Evolutionary conservation across 371 early-diverging fungal genomes (phyloP).

Genomic region (Apophysomyces variabilis): DNA sequence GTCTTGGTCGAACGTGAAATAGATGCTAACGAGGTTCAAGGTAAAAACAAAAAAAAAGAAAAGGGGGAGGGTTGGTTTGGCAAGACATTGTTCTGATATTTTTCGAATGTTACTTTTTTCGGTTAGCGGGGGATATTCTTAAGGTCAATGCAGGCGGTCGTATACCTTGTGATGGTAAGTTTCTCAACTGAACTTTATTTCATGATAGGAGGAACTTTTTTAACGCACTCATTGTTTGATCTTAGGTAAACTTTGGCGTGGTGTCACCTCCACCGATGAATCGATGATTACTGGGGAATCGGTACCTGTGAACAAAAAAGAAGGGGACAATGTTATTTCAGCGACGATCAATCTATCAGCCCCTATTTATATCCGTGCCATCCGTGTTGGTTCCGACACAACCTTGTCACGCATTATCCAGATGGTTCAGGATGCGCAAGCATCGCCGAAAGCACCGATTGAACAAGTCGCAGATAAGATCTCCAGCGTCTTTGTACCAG

Average conservation of each 20-base stretch:
- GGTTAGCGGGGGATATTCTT: constrained; percentile 62
- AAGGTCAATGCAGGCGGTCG: constrained; percentile 69
- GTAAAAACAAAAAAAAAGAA: constrained; percentile 23
- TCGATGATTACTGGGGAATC: constrained; percentile 88
- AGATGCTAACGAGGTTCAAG: constrained; percentile 51
- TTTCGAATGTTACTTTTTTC: constrained; percentile 7
- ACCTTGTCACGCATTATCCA: constrained; percentile 69
- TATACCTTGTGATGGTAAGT: constrained; percentile 70
- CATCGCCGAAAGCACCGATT: constrained; percentile 69
- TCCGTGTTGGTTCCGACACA: constrained; percentile 63
- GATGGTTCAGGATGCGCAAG: constrained; percentile 72
- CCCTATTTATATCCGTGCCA: constrained; percentile 61
- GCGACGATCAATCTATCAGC: constrained; percentile 66
- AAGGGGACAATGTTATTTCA: constrained; percentile 57
- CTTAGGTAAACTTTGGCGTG: constrained; percentile 57
- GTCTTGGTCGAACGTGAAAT: constrained; percentile 40
- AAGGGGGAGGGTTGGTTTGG: too few species aligned
- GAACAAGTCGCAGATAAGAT: constrained; percentile 69
- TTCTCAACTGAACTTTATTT: constrained; percentile 8
- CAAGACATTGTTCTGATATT: neutral
- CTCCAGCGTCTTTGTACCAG: constrained; percentile 62
- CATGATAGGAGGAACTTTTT: neutral
- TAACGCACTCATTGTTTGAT: neutral
- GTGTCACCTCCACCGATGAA: constrained; percentile 70
- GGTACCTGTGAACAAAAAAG: constrained; percentile 68